Conservation (phyloP, 2,329 filamentous ascomycete genomes). For the Magnaporthales sp. region DNA sequence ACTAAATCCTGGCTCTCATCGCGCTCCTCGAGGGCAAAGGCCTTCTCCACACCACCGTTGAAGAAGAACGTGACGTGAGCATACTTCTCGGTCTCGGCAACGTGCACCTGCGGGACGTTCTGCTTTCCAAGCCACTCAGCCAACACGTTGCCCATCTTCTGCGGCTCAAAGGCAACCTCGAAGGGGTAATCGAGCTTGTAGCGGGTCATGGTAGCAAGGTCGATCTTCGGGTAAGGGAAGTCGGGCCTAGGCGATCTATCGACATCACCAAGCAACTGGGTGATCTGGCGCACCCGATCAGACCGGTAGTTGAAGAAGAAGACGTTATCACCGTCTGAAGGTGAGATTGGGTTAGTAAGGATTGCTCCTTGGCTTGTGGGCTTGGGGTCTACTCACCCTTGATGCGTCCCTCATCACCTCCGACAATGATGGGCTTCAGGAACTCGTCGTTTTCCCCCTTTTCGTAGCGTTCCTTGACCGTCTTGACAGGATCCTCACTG, state of each 20-base stretch:
- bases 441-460: slow-evolving; percentile 93
- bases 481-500: slow-evolving; percentile 74
- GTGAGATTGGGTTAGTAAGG: slow-evolving; percentile 8
- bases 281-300: slow-evolving; percentile 92
- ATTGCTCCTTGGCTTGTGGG: not conserved
- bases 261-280: slow-evolving; percentile 83
- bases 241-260: slow-evolving; percentile 86
- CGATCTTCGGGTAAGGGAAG: slow-evolving; percentile 89
- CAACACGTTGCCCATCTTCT: slow-evolving; percentile 96
- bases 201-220: slow-evolving; percentile 92
- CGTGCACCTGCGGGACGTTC: slow-evolving; percentile 83
- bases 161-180: slow-evolving; percentile 84
- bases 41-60: slow-evolving; percentile 97
- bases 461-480: slow-evolving; percentile 80
- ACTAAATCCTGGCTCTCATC: slow-evolving; percentile 75
- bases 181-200: slow-evolving; percentile 97
- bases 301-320: slow-evolving; percentile 99
- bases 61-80: slow-evolving; percentile 99
- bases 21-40: slow-evolving; percentile 82
- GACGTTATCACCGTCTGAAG: slow-evolving; percentile 74
- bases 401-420: slow-evolving; percentile 76
- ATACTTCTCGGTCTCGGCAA: slow-evolving; percentile 99
- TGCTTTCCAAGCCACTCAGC: slow-evolving; percentile 94
- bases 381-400: slow-evolving; percentile 51
- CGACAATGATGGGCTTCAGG: slow-evolving; percentile 92